These are phyloP conservation scores for Penicillium olsonii DNA, from an alignment of 2,329 filamentous ascomycete species.

Conservation along the genomic window DNA sequence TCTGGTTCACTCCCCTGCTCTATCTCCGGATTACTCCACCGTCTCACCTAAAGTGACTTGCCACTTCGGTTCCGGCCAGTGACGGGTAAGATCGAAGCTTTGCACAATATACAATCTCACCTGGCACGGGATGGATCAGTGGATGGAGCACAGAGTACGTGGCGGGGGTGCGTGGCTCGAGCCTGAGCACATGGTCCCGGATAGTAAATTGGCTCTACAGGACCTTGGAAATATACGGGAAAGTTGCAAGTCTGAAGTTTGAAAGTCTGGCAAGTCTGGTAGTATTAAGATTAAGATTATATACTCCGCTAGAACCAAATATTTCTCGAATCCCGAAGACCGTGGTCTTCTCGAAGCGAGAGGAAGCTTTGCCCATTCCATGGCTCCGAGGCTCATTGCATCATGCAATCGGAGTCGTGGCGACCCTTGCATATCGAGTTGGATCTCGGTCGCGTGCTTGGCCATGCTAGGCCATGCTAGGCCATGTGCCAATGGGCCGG, in stretches of 20 bases:
- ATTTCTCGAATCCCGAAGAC: neutral
- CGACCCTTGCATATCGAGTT: slow-evolving; percentile 8
- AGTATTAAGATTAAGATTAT: slow-evolving; percentile 2
- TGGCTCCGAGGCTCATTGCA: slow-evolving; percentile 1
- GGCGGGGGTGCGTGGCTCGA: neutral
- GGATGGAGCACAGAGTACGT: neutral
- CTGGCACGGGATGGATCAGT: neutral
- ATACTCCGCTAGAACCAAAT: neutral
- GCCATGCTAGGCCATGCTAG: neutral
- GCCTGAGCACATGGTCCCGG: too few species aligned
- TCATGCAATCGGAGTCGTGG: neutral
- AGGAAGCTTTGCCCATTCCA: neutral
- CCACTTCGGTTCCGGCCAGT: slow-evolving; percentile 3
- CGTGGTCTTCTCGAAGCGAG: neutral
- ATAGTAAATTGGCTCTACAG: too few species aligned
- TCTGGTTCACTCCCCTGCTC: slow-evolving; percentile 23
- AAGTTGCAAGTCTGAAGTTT: too few species aligned
- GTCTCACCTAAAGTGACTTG: slow-evolving; percentile 24
- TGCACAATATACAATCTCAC: neutral
- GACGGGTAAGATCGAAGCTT: neutral
- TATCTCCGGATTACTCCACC: slow-evolving; percentile 20
- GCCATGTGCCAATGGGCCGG: slow-evolving; percentile 3
- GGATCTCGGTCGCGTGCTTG: slow-evolving; percentile 6
- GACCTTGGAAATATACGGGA: too few species aligned
- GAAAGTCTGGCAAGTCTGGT: neutral